Percentiles rank a stretch among this genome's conserved stretches.
These are phyloP conservation scores for Macrolepiota albuminosa DNA, from an alignment of 768 basidiomycete species.

Conservation along the genomic window DNA sequence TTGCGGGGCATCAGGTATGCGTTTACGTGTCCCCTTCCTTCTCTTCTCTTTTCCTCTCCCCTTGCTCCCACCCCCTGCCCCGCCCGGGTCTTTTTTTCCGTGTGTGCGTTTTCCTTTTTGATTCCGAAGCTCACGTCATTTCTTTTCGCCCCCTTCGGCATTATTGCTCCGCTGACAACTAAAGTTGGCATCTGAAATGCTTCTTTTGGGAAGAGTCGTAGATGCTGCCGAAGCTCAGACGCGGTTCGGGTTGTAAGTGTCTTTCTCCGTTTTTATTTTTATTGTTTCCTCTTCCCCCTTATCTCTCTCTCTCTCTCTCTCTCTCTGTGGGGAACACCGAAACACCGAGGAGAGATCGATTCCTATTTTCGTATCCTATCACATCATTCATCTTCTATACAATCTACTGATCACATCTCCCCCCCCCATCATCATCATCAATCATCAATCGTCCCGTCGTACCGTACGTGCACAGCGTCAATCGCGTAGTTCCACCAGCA, in stretches of 20 bases:
- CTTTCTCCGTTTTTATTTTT: slow-evolving; percentile 1
- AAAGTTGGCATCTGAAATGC: slow-evolving; percentile 71
- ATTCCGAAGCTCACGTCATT: neutral
- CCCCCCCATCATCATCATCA: too few species aligned
- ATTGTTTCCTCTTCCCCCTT: too few species aligned
- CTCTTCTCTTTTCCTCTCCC: too few species aligned
- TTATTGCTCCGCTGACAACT: neutral
- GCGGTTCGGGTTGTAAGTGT: slow-evolving; percentile 70
- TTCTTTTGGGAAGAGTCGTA: slow-evolving; percentile 67
- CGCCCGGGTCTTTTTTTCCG: too few species aligned
- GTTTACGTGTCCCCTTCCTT: neutral
- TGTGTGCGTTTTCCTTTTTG: neutral
- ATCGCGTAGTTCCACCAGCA: slow-evolving; percentile 54
- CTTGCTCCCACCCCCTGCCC: too few species aligned
- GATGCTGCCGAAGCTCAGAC: slow-evolving; percentile 61
- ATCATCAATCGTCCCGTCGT: neutral
- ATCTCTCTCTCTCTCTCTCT: too few species aligned
- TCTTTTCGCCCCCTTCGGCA: neutral
- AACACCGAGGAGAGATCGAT: too few species aligned
- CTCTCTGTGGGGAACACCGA: too few species aligned
- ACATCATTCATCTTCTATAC: neutral
- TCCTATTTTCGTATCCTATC: too few species aligned
- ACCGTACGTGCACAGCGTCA: too few species aligned
- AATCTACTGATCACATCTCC: neutral
- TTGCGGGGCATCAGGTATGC: slow-evolving; percentile 70